Conservation (phyloP, 2,329 filamentous ascomycete genomes). For the Claviceps monticola region DNA sequence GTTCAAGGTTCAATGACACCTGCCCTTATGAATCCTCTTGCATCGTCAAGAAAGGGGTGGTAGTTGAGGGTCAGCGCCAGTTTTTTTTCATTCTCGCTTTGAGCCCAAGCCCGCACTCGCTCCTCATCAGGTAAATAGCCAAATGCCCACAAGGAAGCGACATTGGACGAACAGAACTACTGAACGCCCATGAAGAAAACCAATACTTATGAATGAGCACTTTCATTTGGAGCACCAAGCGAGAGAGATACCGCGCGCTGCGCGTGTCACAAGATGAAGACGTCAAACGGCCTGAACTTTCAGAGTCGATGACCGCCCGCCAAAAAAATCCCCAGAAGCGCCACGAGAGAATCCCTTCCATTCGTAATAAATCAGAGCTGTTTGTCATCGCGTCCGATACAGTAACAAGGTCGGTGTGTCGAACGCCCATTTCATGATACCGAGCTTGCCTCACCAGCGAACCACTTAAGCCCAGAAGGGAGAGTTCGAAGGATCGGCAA, state of each 20-base stretch:
- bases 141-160: neutral
- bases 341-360: conserved; percentile 15
- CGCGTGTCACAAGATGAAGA: neutral
- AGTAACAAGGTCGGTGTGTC: conserved; percentile 98
- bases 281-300: neutral
- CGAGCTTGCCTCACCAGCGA: conserved; percentile 46
- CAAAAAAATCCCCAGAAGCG: neutral
- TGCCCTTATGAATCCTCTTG: too few species aligned
- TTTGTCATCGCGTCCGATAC: conserved; percentile 88
- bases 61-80: too few species aligned
- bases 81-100: too few species aligned
- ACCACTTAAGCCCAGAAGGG: conserved; percentile 84
- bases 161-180: neutral
- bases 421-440: conserved; percentile 96
- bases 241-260: neutral
- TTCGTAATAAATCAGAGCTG: conserved; percentile 71
- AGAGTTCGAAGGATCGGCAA: conserved; percentile 61
- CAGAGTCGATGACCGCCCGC: neutral
- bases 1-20: too few species aligned
- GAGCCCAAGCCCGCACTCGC: too few species aligned
- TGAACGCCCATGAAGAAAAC: neutral
- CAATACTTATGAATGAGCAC: neutral
- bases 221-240: neutral
- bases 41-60: too few species aligned
- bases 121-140: too few species aligned